Base-by-base conservation (phyloP, 2,329 filamentous ascomycete genomes). In the Coniochaeta prunicola region DNA sequence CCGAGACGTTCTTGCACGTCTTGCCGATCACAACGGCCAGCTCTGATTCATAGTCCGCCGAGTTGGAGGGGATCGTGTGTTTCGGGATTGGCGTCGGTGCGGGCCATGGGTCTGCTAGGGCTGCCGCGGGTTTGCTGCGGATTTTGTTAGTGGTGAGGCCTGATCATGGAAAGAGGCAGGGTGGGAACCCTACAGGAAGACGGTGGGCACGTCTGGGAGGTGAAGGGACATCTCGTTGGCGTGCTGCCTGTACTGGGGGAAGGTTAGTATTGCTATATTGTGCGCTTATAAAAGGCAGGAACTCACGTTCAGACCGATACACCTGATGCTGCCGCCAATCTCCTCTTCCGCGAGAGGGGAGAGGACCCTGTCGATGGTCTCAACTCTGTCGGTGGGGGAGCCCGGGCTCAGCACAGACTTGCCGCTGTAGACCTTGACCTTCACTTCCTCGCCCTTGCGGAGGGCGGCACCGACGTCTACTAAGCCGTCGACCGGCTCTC, bases 1-100 rank as follows among this genome's bases (percentile, higher is more conserved):
- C 81, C 53, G 76, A 72, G 10, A 85, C 81, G 62, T 86, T 82
- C 63, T 81, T 80, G 28, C 74, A 73, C 13, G 73, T 68, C 63
- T 73, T 75, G 33, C 80, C 80, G 48, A 86, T 78, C 13, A 86
- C 74, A 31, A 85, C 76, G 13, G 77, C 81, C 56, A 86, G 74
- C 69, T 86, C 83, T 3, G 80, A 79, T 68, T 85, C 81, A 67
- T 83, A 84, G 69, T 85, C 84, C 50, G 79, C 80, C 24, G 79
- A 78, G 68, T 81, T 78, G 57, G 81, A 77, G 15, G 71, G 67
- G 61, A 82, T 76, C 0, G 79, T 80, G 63, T 79, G 73, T 65
- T 80, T 81, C 28, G 83, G 82, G 53, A 86, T 76, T 36, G 78
- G 66, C 0, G 77, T 80, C 10, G 79, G 75, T 3, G 75, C 73